Conservation (phyloP, 257 asterid genomes). For the Solanum habrochaites region DNA sequence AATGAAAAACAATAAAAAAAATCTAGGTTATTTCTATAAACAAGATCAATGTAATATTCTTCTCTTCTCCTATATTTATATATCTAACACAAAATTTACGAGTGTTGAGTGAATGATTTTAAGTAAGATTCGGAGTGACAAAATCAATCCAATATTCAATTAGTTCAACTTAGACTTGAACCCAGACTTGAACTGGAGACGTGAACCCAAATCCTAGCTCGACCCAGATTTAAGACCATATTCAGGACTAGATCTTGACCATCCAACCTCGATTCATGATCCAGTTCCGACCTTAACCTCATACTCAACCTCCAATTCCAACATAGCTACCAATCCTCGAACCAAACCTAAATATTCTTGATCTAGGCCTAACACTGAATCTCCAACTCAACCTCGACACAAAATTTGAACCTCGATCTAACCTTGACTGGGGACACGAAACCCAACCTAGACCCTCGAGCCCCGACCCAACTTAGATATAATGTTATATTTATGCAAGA, state of each 20-base stretch:
- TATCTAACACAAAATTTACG: neutral
- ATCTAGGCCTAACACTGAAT: no score
- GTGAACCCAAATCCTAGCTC: neutral
- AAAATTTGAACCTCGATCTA: neutral
- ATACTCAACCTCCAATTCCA: no score
- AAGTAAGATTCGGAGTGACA: neutral
- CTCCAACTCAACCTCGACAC: neutral
- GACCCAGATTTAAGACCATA: neutral
- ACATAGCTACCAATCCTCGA: no score
- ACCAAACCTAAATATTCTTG: neutral
- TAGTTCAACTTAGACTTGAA: no score
- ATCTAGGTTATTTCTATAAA: neutral
- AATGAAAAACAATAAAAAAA: neutral
- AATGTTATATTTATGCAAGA: neutral
- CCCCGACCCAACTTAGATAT: neutral
- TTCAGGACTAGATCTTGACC: neutral
- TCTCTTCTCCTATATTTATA: neutral
- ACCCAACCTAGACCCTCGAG: neutral
- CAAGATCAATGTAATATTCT: neutral
- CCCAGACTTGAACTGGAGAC: no score
- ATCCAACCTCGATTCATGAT: no score
- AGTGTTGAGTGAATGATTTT: neutral
- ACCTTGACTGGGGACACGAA: no score
- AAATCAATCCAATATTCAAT: no score
- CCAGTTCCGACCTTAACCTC: no score